Evolutionary conservation across 106 monocot species (phyloP).

Genomic region (Phalaenopsis equestris): DNA sequence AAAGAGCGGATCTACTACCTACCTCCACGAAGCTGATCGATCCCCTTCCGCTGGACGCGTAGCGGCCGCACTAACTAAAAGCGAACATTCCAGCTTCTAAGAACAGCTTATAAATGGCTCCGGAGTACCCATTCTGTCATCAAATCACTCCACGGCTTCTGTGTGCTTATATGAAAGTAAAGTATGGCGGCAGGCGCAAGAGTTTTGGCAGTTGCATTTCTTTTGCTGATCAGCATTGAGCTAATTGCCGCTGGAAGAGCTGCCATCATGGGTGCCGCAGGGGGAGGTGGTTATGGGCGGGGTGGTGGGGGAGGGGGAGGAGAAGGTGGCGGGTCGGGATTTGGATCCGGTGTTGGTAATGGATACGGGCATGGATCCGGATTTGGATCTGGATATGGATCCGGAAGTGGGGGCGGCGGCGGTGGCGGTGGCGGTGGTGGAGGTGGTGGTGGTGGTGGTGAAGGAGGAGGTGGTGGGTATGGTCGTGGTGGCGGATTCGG

Average conservation of each 20-base stretch:
- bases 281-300: slow-evolving; percentile 13
- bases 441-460: neutral
- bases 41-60: neutral
- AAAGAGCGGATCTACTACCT: neutral
- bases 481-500: neutral
- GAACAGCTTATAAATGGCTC: neutral
- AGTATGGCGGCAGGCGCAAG: neutral
- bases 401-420: slow-evolving; percentile 7
- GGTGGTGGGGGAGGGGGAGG: slow-evolving; percentile 37
- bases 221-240: slow-evolving; percentile 19
- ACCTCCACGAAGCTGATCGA: neutral
- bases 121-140: neutral
- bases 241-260: slow-evolving; percentile 26
- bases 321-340: neutral
- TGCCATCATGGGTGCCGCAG: neutral
- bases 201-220: slow-evolving; percentile 11
- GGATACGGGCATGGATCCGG: slow-evolving; percentile 12
- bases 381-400: slow-evolving; percentile 13
- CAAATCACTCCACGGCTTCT: neutral
- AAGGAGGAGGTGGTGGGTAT: neutral
- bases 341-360: slow-evolving; percentile 7
- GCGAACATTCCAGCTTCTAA: neutral
- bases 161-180: neutral
- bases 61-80: neutral
- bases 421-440: neutral